These are phyloP conservation scores for Staphylotrichum tortipilum DNA, from an alignment of 495 filamentous ascomycete species.

Conservation along the genomic window DNA sequence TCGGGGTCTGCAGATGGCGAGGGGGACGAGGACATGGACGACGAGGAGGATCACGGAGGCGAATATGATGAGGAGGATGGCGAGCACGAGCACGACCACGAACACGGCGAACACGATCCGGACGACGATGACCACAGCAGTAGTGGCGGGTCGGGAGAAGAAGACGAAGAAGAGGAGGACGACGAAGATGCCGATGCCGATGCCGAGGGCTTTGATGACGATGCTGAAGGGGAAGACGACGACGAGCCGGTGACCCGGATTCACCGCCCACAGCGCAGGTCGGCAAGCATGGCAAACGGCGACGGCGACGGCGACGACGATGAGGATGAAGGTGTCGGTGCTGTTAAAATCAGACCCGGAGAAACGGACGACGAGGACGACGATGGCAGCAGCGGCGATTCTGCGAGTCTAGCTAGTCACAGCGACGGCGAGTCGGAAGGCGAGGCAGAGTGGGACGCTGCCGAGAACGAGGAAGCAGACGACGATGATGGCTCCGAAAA, in stretches of 20 bases:
- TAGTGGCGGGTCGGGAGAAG: constrained; percentile 36
- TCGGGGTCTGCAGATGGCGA: constrained; percentile 42
- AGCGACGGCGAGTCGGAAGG: constrained; percentile 35
- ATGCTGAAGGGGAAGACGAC: constrained; percentile 40
- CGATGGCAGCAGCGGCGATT: constrained; percentile 24
- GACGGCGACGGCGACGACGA: constrained; percentile 33
- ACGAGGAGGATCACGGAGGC: constrained; percentile 26
- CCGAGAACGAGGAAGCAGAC: constrained; percentile 61
- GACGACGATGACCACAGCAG: constrained; percentile 35
- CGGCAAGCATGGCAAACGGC: constrained; percentile 22
- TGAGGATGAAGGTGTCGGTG: constrained; percentile 59
- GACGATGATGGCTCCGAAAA: constrained; percentile 51
- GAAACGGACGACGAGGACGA: constrained; percentile 40
- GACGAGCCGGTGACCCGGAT: constrained; percentile 12
- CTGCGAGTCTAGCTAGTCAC: constrained; percentile 12
- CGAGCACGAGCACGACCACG: constrained; percentile 13
- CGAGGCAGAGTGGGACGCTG: constrained; percentile 47
- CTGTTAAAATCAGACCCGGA: constrained; percentile 60
- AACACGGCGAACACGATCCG: no score
- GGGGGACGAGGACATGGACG: constrained; percentile 41
- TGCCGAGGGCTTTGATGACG: constrained; percentile 1
- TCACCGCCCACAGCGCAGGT: constrained; percentile 27
- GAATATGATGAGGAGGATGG: constrained; percentile 41
- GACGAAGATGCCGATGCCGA: constrained; percentile 21
- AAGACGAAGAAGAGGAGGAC: constrained; percentile 24